phyloP scores from a whole-genome alignment of 2,329 filamentous ascomycete genomes.

The Achaetomium macrosporum region DNA sequence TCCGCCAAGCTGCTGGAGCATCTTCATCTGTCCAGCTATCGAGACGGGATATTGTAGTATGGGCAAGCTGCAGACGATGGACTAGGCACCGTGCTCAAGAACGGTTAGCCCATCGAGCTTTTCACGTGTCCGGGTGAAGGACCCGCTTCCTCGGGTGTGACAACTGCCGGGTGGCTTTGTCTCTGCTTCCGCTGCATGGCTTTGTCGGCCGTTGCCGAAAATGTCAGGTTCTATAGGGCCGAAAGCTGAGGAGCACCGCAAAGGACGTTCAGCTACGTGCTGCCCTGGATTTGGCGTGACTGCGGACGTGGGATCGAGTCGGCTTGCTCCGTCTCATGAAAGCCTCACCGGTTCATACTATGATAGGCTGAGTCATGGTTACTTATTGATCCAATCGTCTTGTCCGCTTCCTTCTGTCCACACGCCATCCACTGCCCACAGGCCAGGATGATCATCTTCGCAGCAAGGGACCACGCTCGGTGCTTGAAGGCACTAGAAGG shows the following conservation, averaged over 20 bases:
- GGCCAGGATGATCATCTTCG: neutral
- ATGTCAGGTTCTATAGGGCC: slow-evolving; percentile 28
- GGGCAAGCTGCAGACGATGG: slow-evolving; percentile 4
- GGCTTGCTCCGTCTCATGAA: slow-evolving; percentile 9
- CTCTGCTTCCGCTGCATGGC: slow-evolving; percentile 20
- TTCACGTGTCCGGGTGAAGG: slow-evolving; percentile 25
- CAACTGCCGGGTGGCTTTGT: slow-evolving; percentile 22
- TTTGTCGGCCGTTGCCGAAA: slow-evolving; percentile 28
- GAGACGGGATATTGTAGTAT: slow-evolving; percentile 2
- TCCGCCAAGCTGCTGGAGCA: slow-evolving; percentile 4
- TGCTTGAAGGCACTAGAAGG: neutral
- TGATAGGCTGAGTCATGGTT: neutral
- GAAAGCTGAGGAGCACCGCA: slow-evolving; percentile 22
- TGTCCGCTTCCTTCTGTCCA: neutral
- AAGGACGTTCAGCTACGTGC: slow-evolving; percentile 11
- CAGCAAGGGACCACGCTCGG: neutral
- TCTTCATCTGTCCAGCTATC: slow-evolving; percentile 7
- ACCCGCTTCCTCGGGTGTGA: slow-evolving; percentile 19
- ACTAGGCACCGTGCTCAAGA: slow-evolving; percentile 11
- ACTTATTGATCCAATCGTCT: neutral
- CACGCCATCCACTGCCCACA: neutral
- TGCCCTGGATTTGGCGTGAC: slow-evolving; percentile 6
- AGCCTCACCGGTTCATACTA: neutral
- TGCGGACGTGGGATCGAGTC: slow-evolving; percentile 1
- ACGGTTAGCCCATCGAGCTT: slow-evolving; percentile 5